These are phyloP conservation scores for Nemophila menziesii DNA, from an alignment of 257 asterid genomes.

Conservation along the genomic window DNA sequence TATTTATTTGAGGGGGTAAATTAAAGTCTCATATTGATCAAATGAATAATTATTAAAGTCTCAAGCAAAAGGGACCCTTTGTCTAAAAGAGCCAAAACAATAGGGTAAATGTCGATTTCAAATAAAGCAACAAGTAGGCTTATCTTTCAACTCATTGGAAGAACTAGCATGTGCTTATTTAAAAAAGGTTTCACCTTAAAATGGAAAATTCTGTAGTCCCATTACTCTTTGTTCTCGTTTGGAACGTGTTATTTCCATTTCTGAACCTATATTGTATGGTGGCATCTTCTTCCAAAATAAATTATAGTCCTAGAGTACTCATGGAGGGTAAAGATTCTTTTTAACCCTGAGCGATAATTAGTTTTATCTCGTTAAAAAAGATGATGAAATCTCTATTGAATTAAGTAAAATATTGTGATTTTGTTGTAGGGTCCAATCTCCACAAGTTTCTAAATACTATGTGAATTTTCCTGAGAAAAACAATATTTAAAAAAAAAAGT, in stretches of 20 bases:
- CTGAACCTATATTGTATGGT: slow-evolving; percentile 3
- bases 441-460: too few relatives aligned
- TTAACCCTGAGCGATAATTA: too few relatives aligned
- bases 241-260: slow-evolving; percentile 25
- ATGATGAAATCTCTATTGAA: too few relatives aligned
- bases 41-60: too few relatives aligned
- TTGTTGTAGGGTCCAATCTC: too few relatives aligned
- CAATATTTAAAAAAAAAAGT: neutral
- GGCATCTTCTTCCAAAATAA: slow-evolving; percentile 3
- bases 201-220: slow-evolving; percentile 23
- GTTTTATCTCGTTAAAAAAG: too few relatives aligned
- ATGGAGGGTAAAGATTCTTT: too few relatives aligned
- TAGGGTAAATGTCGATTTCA: slow-evolving; percentile 49
- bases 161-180: slow-evolving; percentile 41
- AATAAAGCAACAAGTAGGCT: slow-evolving; percentile 27
- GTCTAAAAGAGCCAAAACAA: slow-evolving; percentile 20
- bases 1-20: too few relatives aligned
- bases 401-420: too few relatives aligned
- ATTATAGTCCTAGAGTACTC: too few relatives aligned
- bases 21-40: too few relatives aligned
- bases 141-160: slow-evolving; percentile 29
- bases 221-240: slow-evolving; percentile 21
- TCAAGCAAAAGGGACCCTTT: slow-evolving; percentile 17
- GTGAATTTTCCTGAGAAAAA: too few relatives aligned
- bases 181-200: slow-evolving; percentile 27